Evolutionary conservation across 192 early-diverging fungal species (phyloP).

Genomic region (Jimgerdemannia lactiflua): DNA sequence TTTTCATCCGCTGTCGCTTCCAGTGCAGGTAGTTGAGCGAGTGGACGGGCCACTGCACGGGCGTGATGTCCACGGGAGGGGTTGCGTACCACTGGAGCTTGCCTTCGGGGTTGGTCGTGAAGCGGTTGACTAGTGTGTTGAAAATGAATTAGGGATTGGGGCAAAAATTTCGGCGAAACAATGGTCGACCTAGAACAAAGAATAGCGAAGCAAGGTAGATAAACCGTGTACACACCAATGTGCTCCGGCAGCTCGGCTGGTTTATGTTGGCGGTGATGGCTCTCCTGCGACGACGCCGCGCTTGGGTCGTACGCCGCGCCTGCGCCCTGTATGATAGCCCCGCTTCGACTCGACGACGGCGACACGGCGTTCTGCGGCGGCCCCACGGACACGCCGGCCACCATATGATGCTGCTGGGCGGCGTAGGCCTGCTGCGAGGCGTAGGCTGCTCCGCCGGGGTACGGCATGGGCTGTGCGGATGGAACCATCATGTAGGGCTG

Average conservation of each 20-base stretch:
- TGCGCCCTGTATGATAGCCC: not conserved
- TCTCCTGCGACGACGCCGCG: not conserved
- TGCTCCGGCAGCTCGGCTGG: not conserved
- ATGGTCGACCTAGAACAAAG: too few species aligned
- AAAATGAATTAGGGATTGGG: not conserved
- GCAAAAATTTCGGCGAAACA: not conserved
- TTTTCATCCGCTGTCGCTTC: not conserved
- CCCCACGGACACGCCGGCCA: not conserved
- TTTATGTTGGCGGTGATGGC: not conserved
- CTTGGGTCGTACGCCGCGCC: not conserved
- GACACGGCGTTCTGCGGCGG: not conserved
- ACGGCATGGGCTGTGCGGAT: not conserved
- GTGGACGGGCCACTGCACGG: not conserved
- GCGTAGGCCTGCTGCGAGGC: too few species aligned
- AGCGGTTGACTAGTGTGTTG: not conserved
- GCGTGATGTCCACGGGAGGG: not conserved
- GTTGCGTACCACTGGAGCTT: not conserved
- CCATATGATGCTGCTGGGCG: not conserved
- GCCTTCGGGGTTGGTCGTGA: not conserved
- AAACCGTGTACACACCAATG: not conserved
- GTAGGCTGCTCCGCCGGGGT: not conserved
- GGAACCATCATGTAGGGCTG: not conserved
- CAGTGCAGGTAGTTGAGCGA: slow-evolving; percentile 1
- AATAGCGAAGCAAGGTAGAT: too few species aligned
- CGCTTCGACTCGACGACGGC: not conserved